phyloP scores from a whole-genome alignment of 495 filamentous ascomycete species.

The Zalerion maritima region DNA sequence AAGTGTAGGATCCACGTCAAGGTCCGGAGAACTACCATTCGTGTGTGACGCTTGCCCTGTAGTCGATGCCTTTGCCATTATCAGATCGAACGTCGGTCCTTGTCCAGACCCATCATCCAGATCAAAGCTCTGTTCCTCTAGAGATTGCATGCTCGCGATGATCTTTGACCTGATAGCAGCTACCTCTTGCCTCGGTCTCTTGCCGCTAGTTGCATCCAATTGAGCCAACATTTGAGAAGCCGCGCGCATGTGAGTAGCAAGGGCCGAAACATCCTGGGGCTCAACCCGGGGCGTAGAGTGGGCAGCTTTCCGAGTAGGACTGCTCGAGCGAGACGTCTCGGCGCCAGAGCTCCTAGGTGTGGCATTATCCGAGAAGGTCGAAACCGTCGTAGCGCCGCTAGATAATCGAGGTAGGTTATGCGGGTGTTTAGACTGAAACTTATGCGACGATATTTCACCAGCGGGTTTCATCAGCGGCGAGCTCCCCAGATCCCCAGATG shows the following conservation, averaged over 20 bases:
- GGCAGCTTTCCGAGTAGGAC: slow-evolving; percentile 38
- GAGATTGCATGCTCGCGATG: slow-evolving; percentile 68
- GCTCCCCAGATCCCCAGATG: slow-evolving; percentile 54
- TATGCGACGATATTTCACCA: slow-evolving; percentile 10
- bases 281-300: slow-evolving; percentile 30
- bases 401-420: slow-evolving; percentile 32
- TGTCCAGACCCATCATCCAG: slow-evolving; percentile 35
- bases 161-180: slow-evolving; percentile 63
- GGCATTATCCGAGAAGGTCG: slow-evolving; percentile 30
- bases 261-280: slow-evolving; percentile 54
- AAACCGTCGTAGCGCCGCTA: slow-evolving; percentile 38
- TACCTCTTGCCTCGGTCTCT: slow-evolving; percentile 55
- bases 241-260: slow-evolving; percentile 67
- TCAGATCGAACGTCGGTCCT: slow-evolving; percentile 54
- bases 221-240: slow-evolving; percentile 69
- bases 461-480: slow-evolving; percentile 45
- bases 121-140: slow-evolving; percentile 68
- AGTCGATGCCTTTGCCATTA: slow-evolving; percentile 44
- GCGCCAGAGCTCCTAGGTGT: slow-evolving; percentile 45
- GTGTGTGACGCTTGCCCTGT: slow-evolving; percentile 16
- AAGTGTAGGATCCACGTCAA: slow-evolving; percentile 26
- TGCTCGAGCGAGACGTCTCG: slow-evolving; percentile 42
- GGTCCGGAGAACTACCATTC: slow-evolving; percentile 18
- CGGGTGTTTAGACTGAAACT: slow-evolving; percentile 6
- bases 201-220: slow-evolving; percentile 55